Evolutionary conservation across 345 rosid genomes (phyloP).

Genomic region (Acer saccharum): DNA sequence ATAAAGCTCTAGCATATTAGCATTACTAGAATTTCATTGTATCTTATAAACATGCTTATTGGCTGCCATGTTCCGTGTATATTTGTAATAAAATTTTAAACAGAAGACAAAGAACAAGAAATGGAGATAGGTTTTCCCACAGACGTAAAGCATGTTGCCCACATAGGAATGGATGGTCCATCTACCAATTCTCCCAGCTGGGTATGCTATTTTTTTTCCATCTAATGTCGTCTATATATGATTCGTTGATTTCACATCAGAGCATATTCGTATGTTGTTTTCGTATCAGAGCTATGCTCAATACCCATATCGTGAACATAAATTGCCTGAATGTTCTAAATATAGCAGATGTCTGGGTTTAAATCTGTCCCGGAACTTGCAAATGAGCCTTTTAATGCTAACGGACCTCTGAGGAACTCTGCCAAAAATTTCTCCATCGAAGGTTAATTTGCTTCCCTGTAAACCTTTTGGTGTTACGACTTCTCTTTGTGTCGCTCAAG

Average conservation of each 20-base stretch:
- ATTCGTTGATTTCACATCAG: background rate
- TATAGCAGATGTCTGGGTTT: conserved; percentile 48
- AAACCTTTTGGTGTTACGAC: too few species aligned
- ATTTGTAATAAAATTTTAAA: conserved; percentile 10
- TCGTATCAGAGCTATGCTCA: background rate
- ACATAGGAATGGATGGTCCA: conserved; percentile 74
- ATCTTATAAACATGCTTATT: background rate
- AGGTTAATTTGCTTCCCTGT: conserved; percentile 27
- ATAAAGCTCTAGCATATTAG: background rate
- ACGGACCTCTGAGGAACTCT: conserved; percentile 10
- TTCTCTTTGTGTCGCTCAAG: too few species aligned
- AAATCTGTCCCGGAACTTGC: conserved; percentile 20
- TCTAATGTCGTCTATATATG: background rate
- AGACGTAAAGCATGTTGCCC: conserved; percentile 83
- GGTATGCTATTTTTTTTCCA: conserved; percentile 38
- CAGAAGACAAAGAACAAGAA: conserved; percentile 58
- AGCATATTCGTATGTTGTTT: too few species aligned
- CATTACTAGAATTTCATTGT: background rate
- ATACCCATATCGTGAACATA: too few species aligned
- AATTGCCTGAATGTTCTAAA: background rate
- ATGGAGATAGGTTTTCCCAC: conserved; percentile 73
- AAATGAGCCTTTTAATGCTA: conserved; percentile 16
- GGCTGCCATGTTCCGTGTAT: background rate
- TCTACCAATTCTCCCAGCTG: conserved; percentile 54
- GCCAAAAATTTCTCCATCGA: conserved; percentile 2